phyloP scores from a whole-genome alignment of 192 early-diverging fungal species.

The Martensiomyces pterosporus region DNA sequence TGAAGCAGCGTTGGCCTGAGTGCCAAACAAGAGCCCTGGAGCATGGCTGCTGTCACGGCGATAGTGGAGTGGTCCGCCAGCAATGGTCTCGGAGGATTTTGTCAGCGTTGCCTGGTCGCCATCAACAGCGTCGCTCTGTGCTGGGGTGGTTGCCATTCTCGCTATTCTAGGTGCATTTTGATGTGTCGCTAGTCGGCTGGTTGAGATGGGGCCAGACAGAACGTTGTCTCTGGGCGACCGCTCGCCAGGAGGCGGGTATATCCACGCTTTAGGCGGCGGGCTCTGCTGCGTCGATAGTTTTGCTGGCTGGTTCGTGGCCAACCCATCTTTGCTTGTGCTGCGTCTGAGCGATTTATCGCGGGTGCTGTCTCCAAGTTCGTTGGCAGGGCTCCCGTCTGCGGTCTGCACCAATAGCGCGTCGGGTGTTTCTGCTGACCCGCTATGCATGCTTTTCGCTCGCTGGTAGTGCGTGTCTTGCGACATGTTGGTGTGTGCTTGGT shows the following conservation, averaged over 20 bases:
- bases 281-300: too few relatives aligned
- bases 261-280: slow-evolving; percentile 12
- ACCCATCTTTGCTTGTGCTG: too few relatives aligned
- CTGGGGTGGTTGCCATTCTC: slow-evolving; percentile 10
- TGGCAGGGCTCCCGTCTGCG: too few relatives aligned
- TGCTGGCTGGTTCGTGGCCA: too few relatives aligned
- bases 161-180: slow-evolving; percentile 8
- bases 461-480: too few relatives aligned
- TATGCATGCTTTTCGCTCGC: too few relatives aligned
- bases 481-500: too few relatives aligned
- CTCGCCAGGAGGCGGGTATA: slow-evolving; percentile 27
- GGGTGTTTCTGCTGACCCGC: too few relatives aligned
- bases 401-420: too few relatives aligned
- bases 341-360: too few relatives aligned
- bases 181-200: slow-evolving; percentile 2
- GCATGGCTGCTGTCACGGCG: slow-evolving; percentile 15
- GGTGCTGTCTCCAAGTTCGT: too few relatives aligned
- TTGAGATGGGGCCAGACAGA: slow-evolving; percentile 1
- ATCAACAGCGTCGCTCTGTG: slow-evolving; percentile 7
- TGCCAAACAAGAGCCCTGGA: not conserved
- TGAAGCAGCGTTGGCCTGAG: too few relatives aligned
- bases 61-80: not conserved
- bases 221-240: not conserved
- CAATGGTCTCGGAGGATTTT: slow-evolving; percentile 8
- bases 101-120: slow-evolving; percentile 2